Base-by-base conservation (phyloP, 176 grass and related monocot species). In the Oryza meridionalis region DNA sequence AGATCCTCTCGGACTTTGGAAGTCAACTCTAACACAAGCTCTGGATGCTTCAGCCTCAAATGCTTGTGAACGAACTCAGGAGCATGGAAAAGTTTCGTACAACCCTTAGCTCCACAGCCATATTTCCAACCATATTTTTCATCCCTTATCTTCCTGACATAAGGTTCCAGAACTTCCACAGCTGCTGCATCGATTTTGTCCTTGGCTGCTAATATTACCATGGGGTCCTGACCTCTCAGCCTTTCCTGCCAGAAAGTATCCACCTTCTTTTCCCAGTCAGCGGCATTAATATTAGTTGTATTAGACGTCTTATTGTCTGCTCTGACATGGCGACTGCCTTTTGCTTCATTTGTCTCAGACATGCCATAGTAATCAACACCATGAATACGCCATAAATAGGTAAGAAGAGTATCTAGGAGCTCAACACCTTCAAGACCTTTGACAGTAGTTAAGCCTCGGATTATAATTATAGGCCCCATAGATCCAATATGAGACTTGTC, bases 101-200 rank as follows among this genome's bases (percentile, higher is more conserved):
- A 99, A 13, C 90, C 93, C 76, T 99, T 99, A 40, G 97, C 97
- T 25, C 97, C 97, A 81, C 97, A 99, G 22, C 97, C 97, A 70
- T 99, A 99, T 86, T 99, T 99, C 97, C 97, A 99, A 27, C 93
- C 97, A 77, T 99, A 99, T 76, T 96, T 99, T 78, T 99, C 97
- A 89, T 99, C 97, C 65, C 97, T 90, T 77, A 99, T 99, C 88
- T 99, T 99, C 77, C 97, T 91, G 25, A 96, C 91, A 50, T 86
- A 82, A 19, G 97, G 97, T 68, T 99, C 93, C 50, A 99, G 77
- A 83, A 84, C 91, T 81, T 99, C 97, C 77, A 82, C 88, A 43
- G 93, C 92, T 32, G 90, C 91, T 72, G 97, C 93, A 84, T 99
- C 97, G 67, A 99, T 94, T 85, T 99, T 99, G 31, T 96, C 97